phyloP scores from a whole-genome alignment of 805 yeast genomes.

The Barnettozyma pratensis region DNA sequence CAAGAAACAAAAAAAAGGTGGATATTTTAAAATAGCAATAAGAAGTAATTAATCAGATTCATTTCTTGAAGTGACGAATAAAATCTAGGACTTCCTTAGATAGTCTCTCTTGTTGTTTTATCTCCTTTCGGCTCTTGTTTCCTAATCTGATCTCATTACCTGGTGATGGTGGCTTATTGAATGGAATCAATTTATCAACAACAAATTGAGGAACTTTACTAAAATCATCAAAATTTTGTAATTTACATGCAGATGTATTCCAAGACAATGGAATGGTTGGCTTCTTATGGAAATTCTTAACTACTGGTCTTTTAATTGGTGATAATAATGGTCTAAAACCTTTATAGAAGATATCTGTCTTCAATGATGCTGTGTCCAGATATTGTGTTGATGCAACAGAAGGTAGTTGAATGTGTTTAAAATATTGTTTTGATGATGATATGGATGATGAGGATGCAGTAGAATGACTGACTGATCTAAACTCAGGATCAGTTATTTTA shows the following conservation, averaged over 20 bases:
- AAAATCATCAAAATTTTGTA: slow-evolving; percentile 22
- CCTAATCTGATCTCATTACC: slow-evolving; percentile 24
- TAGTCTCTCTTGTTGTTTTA: slow-evolving; percentile 17
- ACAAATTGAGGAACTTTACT: slow-evolving; percentile 24
- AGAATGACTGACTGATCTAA: background rate
- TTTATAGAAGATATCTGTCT: slow-evolving; percentile 18
- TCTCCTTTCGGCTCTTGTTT: slow-evolving; percentile 19
- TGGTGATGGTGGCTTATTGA: slow-evolving; percentile 18
- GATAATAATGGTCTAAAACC: slow-evolving; percentile 24
- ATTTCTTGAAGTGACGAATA: slow-evolving; percentile 16
- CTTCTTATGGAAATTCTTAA: slow-evolving; percentile 10
- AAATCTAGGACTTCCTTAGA: slow-evolving; percentile 20
- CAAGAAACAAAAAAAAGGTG: no score
- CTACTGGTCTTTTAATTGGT: slow-evolving; percentile 20
- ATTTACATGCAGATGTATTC: slow-evolving; percentile 22
- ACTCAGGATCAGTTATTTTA: slow-evolving; percentile 4
- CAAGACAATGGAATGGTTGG: slow-evolving; percentile 22
- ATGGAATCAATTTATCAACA: slow-evolving; percentile 22
- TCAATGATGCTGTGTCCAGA: slow-evolving; percentile 16
- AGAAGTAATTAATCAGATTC: background rate
- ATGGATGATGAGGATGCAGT: background rate
- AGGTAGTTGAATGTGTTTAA: slow-evolving; percentile 12
- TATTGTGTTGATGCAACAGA: slow-evolving; percentile 24
- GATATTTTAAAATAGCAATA: no score
- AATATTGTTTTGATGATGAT: slow-evolving; percentile 2